Evolutionary conservation across 768 basidiomycete species (phyloP).

Genomic region (Tephrocybe sp.): DNA sequence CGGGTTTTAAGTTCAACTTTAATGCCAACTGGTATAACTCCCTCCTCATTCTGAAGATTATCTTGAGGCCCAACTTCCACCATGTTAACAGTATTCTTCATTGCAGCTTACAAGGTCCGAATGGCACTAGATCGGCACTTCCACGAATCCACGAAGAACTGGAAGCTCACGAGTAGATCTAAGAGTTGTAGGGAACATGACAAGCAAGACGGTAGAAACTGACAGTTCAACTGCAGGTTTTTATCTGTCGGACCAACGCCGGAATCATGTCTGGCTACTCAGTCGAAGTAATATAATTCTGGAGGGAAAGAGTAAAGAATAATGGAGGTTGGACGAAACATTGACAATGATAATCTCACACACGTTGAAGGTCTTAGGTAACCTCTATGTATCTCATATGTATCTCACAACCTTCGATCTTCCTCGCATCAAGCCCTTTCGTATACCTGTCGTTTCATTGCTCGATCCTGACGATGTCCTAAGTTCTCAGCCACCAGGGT

Average conservation of each 20-base stretch:
- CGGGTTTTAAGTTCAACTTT: conserved; percentile 81
- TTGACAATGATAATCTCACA: too few relatives aligned
- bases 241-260: conserved; percentile 12
- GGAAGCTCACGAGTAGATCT: conserved; percentile 9
- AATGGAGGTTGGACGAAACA: too few relatives aligned
- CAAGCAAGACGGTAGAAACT: neutral
- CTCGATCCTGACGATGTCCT: too few relatives aligned
- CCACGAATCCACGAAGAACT: conserved; percentile 4
- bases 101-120: conserved; percentile 18
- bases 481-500: too few relatives aligned
- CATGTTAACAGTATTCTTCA: conserved; percentile 51
- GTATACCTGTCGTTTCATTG: too few relatives aligned
- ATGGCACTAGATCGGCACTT: conserved; percentile 25
- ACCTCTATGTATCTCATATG: too few relatives aligned
- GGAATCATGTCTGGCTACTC: conserved; percentile 6
- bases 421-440: too few relatives aligned
- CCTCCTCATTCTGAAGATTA: conserved; percentile 88
- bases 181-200: conserved; percentile 8
- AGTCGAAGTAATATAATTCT: neutral
- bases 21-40: conserved; percentile 63
- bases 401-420: too few relatives aligned
- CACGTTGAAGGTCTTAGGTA: too few relatives aligned
- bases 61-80: conserved; percentile 92
- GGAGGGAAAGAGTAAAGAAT: neutral
- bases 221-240: conserved; percentile 4